Percentiles rank a stretch among this genome's conserved stretches.
Conservation (phyloP, 1,284 basidiomycete species). For the Trichosporon coremiiforme region DNA sequence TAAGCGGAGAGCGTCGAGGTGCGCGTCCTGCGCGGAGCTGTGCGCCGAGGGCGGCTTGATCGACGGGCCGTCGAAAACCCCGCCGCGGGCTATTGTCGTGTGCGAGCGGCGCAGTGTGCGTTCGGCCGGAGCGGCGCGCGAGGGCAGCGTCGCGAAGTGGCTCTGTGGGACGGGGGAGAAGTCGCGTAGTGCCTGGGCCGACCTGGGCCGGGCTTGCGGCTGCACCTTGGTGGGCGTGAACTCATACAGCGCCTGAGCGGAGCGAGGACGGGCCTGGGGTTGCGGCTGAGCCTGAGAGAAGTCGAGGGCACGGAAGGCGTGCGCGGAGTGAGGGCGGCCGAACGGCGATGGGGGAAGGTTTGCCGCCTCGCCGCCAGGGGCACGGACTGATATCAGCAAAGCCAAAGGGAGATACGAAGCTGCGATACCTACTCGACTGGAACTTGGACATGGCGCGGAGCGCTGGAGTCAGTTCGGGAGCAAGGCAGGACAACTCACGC, state of each 20-base stretch:
- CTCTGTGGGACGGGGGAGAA: not conserved
- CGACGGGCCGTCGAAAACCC: not conserved
- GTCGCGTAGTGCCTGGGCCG: not conserved
- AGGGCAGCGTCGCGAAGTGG: not conserved
- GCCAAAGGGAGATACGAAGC: too few species aligned
- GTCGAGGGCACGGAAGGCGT: conserved; percentile 1
- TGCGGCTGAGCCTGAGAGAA: not conserved
- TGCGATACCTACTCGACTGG: not conserved
- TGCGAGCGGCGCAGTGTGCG: not conserved
- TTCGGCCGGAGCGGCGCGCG: not conserved
- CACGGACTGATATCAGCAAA: conserved; percentile 16
- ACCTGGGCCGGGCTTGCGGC: not conserved
- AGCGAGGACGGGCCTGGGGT: not conserved
- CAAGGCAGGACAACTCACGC: not conserved
- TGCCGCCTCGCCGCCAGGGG: not conserved
- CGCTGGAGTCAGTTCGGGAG: not conserved
- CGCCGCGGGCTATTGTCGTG: not conserved
- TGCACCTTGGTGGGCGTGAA: not conserved
- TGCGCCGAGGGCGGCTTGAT: not conserved
- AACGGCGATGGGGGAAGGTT: not conserved
- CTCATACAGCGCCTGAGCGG: not conserved
- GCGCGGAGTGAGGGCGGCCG: not conserved
- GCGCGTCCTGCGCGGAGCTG: conserved; percentile 34
- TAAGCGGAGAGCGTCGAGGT: conserved; percentile 44
- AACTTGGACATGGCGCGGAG: conserved; percentile 1